A percentile compares a stretch with the other conserved stretches of the same genome.
These are phyloP conservation scores for Xerocomus brunneocitrinus DNA, from an alignment of 768 basidiomycete genomes.

Conservation along the genomic window DNA sequence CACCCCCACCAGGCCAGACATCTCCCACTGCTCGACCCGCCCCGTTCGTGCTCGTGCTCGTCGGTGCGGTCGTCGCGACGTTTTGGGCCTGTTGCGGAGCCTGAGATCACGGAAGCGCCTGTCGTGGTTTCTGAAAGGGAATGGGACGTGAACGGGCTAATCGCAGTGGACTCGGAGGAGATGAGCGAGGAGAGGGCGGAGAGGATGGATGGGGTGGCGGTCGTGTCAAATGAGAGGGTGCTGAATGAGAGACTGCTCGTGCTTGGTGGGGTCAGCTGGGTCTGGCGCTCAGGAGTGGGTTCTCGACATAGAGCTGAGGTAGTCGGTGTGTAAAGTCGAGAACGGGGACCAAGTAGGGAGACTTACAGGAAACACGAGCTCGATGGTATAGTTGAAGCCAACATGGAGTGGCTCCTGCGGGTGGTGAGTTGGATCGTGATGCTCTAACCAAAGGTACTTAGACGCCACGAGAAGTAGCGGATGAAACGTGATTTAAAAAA, in stretches of 20 bases:
- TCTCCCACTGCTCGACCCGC: background rate
- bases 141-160: slow-evolving; percentile 8
- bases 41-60: slow-evolving; percentile 6
- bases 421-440: too few species aligned
- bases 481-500: too few species aligned
- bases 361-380: background rate
- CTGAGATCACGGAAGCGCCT: background rate
- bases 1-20: background rate
- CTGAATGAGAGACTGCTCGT: slow-evolving; percentile 20
- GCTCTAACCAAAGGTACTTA: too few species aligned
- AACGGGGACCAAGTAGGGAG: background rate
- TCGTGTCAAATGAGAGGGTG: slow-evolving; percentile 22
- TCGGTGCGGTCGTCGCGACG: background rate
- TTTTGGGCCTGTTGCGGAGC: background rate
- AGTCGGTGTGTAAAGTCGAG: background rate
- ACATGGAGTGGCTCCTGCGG: too few species aligned
- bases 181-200: slow-evolving; percentile 24
- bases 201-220: slow-evolving; percentile 14
- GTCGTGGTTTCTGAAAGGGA: background rate
- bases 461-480: background rate
- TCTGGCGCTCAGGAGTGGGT: background rate
- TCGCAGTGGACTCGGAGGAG: slow-evolving; percentile 22
- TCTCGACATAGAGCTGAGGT: background rate
- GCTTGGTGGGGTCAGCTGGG: slow-evolving; percentile 5
- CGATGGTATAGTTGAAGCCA: background rate